Evolutionary conservation across 2,329 filamentous ascomycete genomes (phyloP).

Genomic region (Pseudocercospora fijiensis): DNA sequence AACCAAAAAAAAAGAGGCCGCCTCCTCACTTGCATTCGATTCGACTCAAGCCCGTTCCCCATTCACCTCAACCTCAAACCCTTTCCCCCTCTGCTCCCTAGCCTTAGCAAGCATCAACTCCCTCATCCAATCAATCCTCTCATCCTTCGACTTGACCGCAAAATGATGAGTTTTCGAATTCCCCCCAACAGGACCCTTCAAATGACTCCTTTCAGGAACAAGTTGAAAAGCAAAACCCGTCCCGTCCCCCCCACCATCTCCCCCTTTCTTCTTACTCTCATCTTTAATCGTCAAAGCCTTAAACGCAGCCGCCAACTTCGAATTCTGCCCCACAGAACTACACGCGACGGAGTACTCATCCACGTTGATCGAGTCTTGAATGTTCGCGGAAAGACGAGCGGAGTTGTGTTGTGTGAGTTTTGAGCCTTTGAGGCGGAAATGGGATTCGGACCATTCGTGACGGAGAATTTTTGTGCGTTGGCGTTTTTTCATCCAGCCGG

Average conservation of each 20-base stretch:
- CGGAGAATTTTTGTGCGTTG: slow-evolving; percentile 77
- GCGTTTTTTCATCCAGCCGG: slow-evolving; percentile 94
- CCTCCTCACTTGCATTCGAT: neutral
- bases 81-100: slow-evolving; percentile 77
- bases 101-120: slow-evolving; percentile 91
- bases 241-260: slow-evolving; percentile 42
- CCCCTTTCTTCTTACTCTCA: slow-evolving; percentile 34
- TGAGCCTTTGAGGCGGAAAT: slow-evolving; percentile 73
- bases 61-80: slow-evolving; percentile 79
- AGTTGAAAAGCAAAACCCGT: slow-evolving; percentile 80
- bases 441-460: slow-evolving; percentile 90
- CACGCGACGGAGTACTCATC: slow-evolving; percentile 87
- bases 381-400: slow-evolving; percentile 56
- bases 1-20: neutral
- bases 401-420: slow-evolving; percentile 65
- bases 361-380: slow-evolving; percentile 78
- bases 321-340: slow-evolving; percentile 69
- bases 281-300: slow-evolving; percentile 67
- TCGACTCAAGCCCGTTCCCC: slow-evolving; percentile 45
- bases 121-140: slow-evolving; percentile 96
- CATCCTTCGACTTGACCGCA: slow-evolving; percentile 79
- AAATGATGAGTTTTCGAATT: slow-evolving; percentile 82
- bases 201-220: slow-evolving; percentile 62
- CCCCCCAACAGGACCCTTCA: slow-evolving; percentile 8
- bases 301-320: slow-evolving; percentile 84